Evolutionary conservation across 2,329 filamentous ascomycete genomes (phyloP).

Genomic region (Exophiala mesophila): DNA sequence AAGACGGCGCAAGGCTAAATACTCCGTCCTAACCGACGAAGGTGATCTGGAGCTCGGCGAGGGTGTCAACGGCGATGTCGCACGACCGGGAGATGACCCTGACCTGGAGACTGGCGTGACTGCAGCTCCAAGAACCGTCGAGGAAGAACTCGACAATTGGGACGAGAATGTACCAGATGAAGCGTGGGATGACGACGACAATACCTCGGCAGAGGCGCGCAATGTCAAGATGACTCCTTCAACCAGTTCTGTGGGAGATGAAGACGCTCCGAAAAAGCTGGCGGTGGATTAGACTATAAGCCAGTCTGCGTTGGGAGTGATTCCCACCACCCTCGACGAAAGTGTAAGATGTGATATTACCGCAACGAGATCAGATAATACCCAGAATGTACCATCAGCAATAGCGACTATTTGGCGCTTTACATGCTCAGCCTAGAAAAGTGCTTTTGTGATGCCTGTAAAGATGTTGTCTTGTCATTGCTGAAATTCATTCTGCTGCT

Average conservation of each 20-base stretch:
- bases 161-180: constrained; percentile 73
- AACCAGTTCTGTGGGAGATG: constrained; percentile 26
- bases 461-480: too few relatives aligned
- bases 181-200: constrained; percentile 57
- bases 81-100: constrained; percentile 2
- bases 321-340: too few relatives aligned
- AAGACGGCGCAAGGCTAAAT: constrained; percentile 67
- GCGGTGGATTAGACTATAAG: constrained; percentile 23
- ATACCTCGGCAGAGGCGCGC: constrained; percentile 27
- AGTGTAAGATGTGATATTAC: too few relatives aligned
- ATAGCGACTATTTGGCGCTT: too few relatives aligned
- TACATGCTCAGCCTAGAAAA: too few relatives aligned
- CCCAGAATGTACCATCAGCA: background rate
- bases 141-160: constrained; percentile 88
- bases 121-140: constrained; percentile 47
- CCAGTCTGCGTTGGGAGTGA: too few relatives aligned
- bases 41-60: constrained; percentile 67
- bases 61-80: constrained; percentile 9
- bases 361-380: too few relatives aligned
- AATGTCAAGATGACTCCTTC: constrained; percentile 27
- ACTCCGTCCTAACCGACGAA: constrained; percentile 61
- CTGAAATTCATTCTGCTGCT: too few relatives aligned
- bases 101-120: constrained; percentile 27
- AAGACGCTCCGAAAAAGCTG: constrained; percentile 24
- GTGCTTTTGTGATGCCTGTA: too few relatives aligned